Base-by-base conservation (phyloP, 306 rosid genomes). In the Vicia sativa region DNA sequence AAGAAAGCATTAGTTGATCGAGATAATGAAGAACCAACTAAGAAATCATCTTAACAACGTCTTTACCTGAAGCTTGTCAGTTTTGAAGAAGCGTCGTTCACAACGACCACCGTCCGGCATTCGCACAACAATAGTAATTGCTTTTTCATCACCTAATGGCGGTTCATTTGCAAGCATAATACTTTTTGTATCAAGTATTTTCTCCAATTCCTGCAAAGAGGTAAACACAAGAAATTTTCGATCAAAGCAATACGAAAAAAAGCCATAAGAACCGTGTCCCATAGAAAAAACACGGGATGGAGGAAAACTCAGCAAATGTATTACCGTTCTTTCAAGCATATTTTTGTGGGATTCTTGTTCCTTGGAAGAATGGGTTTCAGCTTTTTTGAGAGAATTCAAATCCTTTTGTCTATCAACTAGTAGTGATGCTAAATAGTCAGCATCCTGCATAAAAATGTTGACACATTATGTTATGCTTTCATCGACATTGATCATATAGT, bases 41-140 rank as follows among this genome's bases (percentile, higher is more conserved):
- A 28, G 31, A 28, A 28, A 28, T 28, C 31, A 28, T 28, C 31
- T 28, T 28, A 28, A 50, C 29, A n/a, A n/a, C 14, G 55, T 28
- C 37, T 68, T 81, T 78, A 92, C 92, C 95, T 89, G 84, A 73
- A 92, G 96, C 72, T 84, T 89, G 84, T 92, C 87, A 26, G 88
- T 81, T 74, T 82, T 81, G 72, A 75, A 82, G 77, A 89, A 89
- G 60, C 91, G 86, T 1, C 84, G 91, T 56, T 85, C 86, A 68
- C 54, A 58, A 41, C 92, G 89, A 60, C 67, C 60, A 14, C 95
- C 98, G 26, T 89, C 85, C 70, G 96, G 95, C 98, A 92, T 81
- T 64, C 87, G 88, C 56, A 87, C 80, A 62, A 86, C 87, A n/a
- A 92, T 82, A 75, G 82, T 82, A 61, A 89, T 79, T 43, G 78